A percentile compares a stretch with the other conserved stretches of the same genome.
These are phyloP conservation scores for Peronospora belbahrii DNA, from an alignment of 352 stramenopile genomes.

Conservation along the genomic window DNA sequence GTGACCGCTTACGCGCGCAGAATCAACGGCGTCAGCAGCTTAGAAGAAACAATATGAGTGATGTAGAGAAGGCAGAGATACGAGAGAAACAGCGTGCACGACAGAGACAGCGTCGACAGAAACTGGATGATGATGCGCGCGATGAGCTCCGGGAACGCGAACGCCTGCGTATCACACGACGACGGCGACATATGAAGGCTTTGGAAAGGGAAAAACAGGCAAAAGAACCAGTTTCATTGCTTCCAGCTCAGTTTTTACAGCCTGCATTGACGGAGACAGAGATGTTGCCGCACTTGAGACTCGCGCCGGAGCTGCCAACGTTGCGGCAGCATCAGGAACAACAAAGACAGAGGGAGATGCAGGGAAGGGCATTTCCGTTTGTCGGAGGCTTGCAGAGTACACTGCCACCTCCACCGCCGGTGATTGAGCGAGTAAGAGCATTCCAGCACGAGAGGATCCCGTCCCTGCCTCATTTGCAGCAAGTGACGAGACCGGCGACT, in stretches of 20 bases:
- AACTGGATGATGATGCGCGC: conserved; percentile 33
- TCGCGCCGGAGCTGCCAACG: conserved; percentile 21
- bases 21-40: conserved; percentile 56
- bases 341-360: conserved; percentile 17
- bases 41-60: conserved; percentile 37
- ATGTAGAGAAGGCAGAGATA: conserved; percentile 26
- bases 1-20: conserved; percentile 38
- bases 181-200: conserved; percentile 19
- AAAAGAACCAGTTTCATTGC: neutral
- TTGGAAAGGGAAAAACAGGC: conserved; percentile 3
- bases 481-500: conserved; percentile 42
- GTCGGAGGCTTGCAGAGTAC: conserved; percentile 28
- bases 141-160: conserved; percentile 40
- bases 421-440: conserved; percentile 12
- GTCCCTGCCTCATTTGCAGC: conserved; percentile 43
- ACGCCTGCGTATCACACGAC: conserved; percentile 33
- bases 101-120: conserved; percentile 35
- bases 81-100: conserved; percentile 37
- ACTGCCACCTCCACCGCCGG: conserved; percentile 21
- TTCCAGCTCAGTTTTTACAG: neutral
- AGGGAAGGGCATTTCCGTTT: conserved; percentile 20
- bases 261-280: conserved; percentile 2
- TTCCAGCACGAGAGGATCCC: conserved; percentile 27
- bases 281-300: conserved; percentile 13
- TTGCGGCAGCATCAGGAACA: conserved; percentile 19